Base-by-base conservation (phyloP, 2,329 filamentous ascomycete genomes). In the Diplodia intermedia region DNA sequence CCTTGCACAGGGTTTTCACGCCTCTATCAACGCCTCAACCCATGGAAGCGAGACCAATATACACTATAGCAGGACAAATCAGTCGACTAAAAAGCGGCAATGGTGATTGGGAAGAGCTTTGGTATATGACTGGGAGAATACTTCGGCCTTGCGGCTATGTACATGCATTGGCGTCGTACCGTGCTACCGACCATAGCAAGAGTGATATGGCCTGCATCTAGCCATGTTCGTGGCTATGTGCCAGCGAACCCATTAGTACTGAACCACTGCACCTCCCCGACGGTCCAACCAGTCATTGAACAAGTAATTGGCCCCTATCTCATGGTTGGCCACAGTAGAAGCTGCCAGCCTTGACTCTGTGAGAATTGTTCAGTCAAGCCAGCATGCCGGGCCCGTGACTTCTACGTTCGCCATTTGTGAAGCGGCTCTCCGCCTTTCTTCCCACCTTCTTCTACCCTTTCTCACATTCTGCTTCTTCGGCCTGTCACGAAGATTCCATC, bases 281-380 rank as follows among this genome's bases (percentile, higher is more conserved):
- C 5, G 14, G 52, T 6, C 18, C 26, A 18, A 15, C 52, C 29
- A 18, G 52, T 55, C 29, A 29, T 3, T 18, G 29, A 33, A 9
- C 31, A 33, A 55, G 52, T 18, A 55, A 8, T 29, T 8, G 52
- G 52, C 52, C 52, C 52, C 52, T 55, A 55, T 55, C 52, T 33
- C 52, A 20, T 33, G 52, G 26, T 33, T 55, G 29, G 52, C 29
- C 29, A 33, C 52, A 33, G 29, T 33, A n/a, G 18, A 29, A 0
- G 52, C 26, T 36, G 26, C 29, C n/a, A 55, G 52, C 29, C 29
- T 55, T 55, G 52, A 18, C 29, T 55, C 52, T 55, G 52, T 11
- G 29, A 29, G 40, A 43, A 15, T n/a, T 18, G 40, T 18, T 43
- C 40, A 15, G 40, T 43, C 40, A 6, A 43, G 40, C 15, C 15